A percentile compares a stretch with the other conserved stretches of the same genome.
These are phyloP conservation scores for Sugiyamaella pinicola DNA, from an alignment of 1,139 yeast genomes.

Conservation along the genomic window DNA sequence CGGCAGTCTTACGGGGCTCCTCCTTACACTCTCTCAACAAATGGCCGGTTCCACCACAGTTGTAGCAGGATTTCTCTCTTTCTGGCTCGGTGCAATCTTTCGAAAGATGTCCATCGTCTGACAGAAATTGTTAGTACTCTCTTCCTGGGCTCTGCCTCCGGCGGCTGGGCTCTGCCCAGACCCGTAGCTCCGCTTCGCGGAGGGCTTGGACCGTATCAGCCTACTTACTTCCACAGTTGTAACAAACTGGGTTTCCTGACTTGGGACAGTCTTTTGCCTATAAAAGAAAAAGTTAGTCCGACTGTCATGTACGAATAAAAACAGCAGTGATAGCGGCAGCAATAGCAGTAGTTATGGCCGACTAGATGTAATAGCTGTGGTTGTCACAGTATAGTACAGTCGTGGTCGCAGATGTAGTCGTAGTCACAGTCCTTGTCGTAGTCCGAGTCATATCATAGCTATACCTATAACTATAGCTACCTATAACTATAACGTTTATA, in stretches of 20 bases:
- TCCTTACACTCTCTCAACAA: constrained; percentile 59
- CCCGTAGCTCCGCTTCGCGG: no score
- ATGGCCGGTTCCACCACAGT: constrained; percentile 87
- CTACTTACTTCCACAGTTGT: constrained; percentile 40
- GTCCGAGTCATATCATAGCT: no score
- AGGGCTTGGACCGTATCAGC: no score
- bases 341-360: not conserved
- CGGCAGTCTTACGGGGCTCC: constrained; percentile 30
- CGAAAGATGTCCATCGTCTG: constrained; percentile 70
- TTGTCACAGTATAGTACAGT: no score
- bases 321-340: not conserved
- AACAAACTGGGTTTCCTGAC: constrained; percentile 43
- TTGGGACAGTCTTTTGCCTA: constrained; percentile 44
- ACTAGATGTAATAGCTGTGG: no score
- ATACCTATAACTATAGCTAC: no score
- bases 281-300: not conserved
- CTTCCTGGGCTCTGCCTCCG: no score
- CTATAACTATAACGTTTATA: no score
- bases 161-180: no score
- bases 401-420: no score
- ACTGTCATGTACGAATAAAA: not conserved
- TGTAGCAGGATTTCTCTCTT: constrained; percentile 60
- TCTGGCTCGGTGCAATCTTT: constrained; percentile 62
- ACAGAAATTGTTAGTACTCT: not conserved
- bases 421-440: no score